phyloP scores from a whole-genome alignment of 352 stramenopile species.

The Globisporangium parvum region DNA sequence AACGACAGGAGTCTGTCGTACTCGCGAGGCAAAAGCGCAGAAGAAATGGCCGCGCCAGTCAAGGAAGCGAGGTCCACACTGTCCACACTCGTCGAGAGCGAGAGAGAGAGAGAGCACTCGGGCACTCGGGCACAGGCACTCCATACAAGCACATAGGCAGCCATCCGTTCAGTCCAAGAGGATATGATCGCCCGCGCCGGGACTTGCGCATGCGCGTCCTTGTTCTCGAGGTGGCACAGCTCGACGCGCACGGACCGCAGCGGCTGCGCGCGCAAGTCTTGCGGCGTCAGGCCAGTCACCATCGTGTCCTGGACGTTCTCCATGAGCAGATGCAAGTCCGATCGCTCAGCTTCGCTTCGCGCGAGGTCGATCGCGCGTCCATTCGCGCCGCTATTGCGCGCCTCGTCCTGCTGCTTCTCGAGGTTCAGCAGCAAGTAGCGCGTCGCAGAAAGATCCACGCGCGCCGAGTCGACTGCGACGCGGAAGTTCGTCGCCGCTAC shows the following conservation, averaged over 20 bases:
- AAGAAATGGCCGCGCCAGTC: conserved; percentile 2
- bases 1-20: conserved; percentile 72
- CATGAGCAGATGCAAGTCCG: conserved; percentile 72
- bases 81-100: background rate
- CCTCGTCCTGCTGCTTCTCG: conserved; percentile 76
- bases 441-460: conserved; percentile 67
- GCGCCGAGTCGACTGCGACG: conserved; percentile 68
- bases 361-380: conserved; percentile 10
- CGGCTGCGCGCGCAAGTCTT: conserved; percentile 68
- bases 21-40: conserved; percentile 9
- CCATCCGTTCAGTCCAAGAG: conserved; percentile 7
- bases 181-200: conserved; percentile 51
- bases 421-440: conserved; percentile 78
- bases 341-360: conserved; percentile 58
- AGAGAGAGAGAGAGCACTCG: background rate
- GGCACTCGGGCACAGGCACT: background rate
- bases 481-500: conserved; percentile 63
- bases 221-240: conserved; percentile 83
- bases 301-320: conserved; percentile 78
- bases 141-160: conserved; percentile 1
- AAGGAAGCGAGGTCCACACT: conserved; percentile 8
- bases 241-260: conserved; percentile 77
- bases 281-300: conserved; percentile 58
- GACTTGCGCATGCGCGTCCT: conserved; percentile 79
- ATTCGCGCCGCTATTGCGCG: conserved; percentile 18